Evolutionary conservation across 2,329 filamentous ascomycete species (phyloP), one percentile per base, ranked within the genome.

Genomic region (Massarina eburnea): DNA sequence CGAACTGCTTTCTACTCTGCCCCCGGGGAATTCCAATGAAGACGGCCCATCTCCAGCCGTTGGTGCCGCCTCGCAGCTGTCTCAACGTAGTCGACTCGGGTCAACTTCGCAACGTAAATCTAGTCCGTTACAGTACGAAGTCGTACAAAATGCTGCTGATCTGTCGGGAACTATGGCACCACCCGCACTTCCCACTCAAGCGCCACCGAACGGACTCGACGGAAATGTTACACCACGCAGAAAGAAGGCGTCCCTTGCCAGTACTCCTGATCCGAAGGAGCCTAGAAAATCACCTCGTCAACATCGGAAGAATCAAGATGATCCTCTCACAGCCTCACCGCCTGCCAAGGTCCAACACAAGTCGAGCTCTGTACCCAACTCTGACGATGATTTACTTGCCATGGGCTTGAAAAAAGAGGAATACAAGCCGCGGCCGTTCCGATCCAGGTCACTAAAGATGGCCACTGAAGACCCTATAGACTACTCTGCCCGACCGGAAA

Each of bases 381-480:
- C 58, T 20, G 62, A 67, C 17, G 65, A 70, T 40, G 58, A 66
- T 24, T 38, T 58, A 2, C 26, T 45, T 4, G 48, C 40, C 4
- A 55, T 65, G 12, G 59, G 52, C 8, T 34, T 67, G 7, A 61
- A 57, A n/a, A 52, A 54, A 51, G 66, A 71, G 46, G 53, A 61
- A 41, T 71, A 70, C 41, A 64, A 66, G 27, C 66, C 68, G 24
- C 62, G 65, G 8, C 67, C 67, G 9, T 69, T 61, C 43, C 66
- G 67, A 10, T 70, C 68, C 19, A 58, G 68, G 29, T 71, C 68
- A n/a, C 45, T 55, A 8, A 65, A 54, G 19, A 21, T 57, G 18
- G 43, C 42, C 21, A 32, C 43, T 4, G 47, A 59, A 29, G 53
- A 63, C 17, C 36, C 57, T 2, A 52, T 64, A 17, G 62, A 69